Base-by-base conservation (phyloP, 2,329 filamentous ascomycete species). In the Sporothrix phasma region DNA sequence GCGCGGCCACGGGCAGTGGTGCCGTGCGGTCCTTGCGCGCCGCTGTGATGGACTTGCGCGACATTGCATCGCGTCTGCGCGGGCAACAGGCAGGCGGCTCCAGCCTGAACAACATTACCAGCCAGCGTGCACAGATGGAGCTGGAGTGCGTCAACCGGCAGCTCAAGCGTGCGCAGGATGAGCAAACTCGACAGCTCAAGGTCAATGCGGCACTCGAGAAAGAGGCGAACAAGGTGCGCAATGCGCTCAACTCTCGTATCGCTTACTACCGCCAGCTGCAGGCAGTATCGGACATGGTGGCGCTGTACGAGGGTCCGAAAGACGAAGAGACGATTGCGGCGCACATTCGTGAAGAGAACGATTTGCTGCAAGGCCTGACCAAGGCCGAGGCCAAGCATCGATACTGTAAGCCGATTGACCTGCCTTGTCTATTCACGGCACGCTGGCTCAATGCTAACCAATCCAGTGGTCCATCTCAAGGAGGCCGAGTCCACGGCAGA, bases 221-320 rank as follows among this genome's bases (percentile, higher is more conserved):
- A 65, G 92, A 97, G 73, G 77, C 91, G 5, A 87, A 93, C 54
- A 77, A 85, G 31, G 94, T 96, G 72, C 88, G 85, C 31, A 79
- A 81, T 17, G 85, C 88, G 0, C 92, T 96, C 85, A 97, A 97
- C 70, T 81, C 86, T 43, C 87, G 94, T 15, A 76, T 97, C 0
- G 91, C 94, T 64, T 97, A 92, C 72, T 97, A 97, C 72, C 86
- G 88, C 5, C 92, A 97, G 71, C 80, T 97, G 11, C 94, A 97
- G 72, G 83, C 85, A 29, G 86, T 97, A n/a, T 97, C 92, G 0
- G 93, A 97, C 72, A 90, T 85, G 19, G 90, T 97, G 0, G 82
- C 84, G 5, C 87, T 88, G 0, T 89, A 89, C 64, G 87, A 91
- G 64, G 86, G 88, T 11, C 70, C 83, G 13, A 78, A 78, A 2